Base-by-base conservation (phyloP, 495 filamentous ascomycete species). In the Bombardia bombarda region DNA sequence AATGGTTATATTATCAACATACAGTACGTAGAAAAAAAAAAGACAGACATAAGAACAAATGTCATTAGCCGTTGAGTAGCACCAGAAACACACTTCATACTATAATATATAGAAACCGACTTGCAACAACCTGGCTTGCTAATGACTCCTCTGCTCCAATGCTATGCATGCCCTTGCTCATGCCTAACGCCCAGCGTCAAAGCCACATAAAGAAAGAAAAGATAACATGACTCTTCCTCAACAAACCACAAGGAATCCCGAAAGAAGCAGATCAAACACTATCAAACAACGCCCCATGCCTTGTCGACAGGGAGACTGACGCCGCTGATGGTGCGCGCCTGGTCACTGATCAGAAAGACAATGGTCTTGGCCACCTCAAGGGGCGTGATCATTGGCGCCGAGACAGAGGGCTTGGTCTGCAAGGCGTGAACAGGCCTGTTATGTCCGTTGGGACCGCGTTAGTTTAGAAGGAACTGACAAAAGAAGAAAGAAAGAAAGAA, bases 291-390 rank as follows among this genome's bases (percentile, higher is more conserved):
- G 0, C 52, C 56, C 53, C 56, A 53, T 8, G 55, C 62, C 28
- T 54, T 55, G 39, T 65, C 65, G 7, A 68, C 55, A 0, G 63
- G 63, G 37, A 68, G 24, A 13, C 52, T 41, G 1, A 56, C 50
- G 14, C 66, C 66, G 32, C 59, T 67, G 49, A 69, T 54, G 2
- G 50, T 56, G 28, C 50, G 38, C 16, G 66, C 56, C 31, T 56
- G 37, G 47, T 67, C 63, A 32, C 62, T 56, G 8, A 57, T 51
- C 3, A 69, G 49, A 31, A 66, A 69, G 8, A 60, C 18, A 32
- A 69, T 63, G 19, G 57, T 47, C 43, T 52, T 56, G 33, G 63
- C 66, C n/a, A 69, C 58, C 26, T 58, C 51, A 21, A 54, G 50
- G 1, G 61, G 28, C n/a, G 57, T 54, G 23, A 57, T 60, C 18